Evolutionary conservation across 148 eudicot genomes (phyloP), one percentile per base, ranked within the genome.

Genomic region (Vaccinium corymbosum): DNA sequence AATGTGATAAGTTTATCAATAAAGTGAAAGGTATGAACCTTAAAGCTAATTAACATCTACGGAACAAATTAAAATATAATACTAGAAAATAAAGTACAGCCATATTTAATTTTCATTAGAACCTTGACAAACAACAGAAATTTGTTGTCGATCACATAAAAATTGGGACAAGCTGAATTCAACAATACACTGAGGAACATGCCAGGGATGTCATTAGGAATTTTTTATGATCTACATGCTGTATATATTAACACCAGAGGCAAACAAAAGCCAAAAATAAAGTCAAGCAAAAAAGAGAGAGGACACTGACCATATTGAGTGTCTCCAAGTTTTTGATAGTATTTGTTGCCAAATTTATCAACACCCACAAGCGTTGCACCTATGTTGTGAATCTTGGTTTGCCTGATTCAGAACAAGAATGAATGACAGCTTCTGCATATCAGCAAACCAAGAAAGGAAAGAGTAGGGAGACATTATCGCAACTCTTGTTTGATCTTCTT

Each of bases 261-360:
- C 62, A 81, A 51, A 46, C 4, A 10, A 0, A 62, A 14, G 7
- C 50, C n/a, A 59, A 3, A 55, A 70, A 35, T 29, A 46, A 71
- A 82, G 7, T 83, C 55, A 14, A 10, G 57, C 29, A 70, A 55
- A 56, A 6, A 81, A 50, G 55, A 61, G 27, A 79, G 85, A 59
- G 72, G 80, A 68, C 66, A 90, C 97, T 83, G 13, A 96, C 99
- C 99, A 86, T 86, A 90, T 87, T 96, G 99, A 85, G 87, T 85
- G 17, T 91, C 89, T 38, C 91, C 93, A 76, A 96, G 88, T 29
- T 90, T 96, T 89, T 96, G 92, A 86, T 90, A 96, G 79, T 96
- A 96, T 87, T 94, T 96, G 76, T 96, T 96, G 49, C 99, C 99
- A 84, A 91, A 94, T 85, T 96, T 95, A 85, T 96, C 99, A 79